Conservation (phyloP, 2,329 filamentous ascomycete species). For the Penicillium brasilianum region DNA sequence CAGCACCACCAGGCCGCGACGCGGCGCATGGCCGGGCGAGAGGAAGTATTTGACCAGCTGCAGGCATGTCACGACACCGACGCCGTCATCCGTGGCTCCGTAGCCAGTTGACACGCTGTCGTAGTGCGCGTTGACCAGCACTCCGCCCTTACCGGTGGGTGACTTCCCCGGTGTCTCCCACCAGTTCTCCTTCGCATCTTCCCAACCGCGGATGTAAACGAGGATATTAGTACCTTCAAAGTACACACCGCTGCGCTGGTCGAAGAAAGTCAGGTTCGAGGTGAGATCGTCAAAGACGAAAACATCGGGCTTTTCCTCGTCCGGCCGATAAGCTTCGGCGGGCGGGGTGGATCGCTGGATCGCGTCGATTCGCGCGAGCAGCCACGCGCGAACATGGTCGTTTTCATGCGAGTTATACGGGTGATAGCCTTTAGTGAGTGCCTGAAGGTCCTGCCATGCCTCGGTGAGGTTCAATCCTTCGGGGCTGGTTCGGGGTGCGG, state of each 20-base stretch:
- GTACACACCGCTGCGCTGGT: slow-evolving; percentile 65
- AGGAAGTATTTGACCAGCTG: slow-evolving; percentile 90
- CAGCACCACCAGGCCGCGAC: slow-evolving; percentile 78
- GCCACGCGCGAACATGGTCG: slow-evolving; percentile 76
- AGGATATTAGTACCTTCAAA: slow-evolving; percentile 94
- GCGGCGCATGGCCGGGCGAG: slow-evolving; percentile 70
- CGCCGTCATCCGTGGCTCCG: slow-evolving; percentile 91
- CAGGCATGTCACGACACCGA: slow-evolving; percentile 83
- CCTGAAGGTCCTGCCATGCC: slow-evolving; percentile 83
- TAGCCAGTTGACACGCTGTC: slow-evolving; percentile 91
- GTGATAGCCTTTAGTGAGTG: slow-evolving; percentile 76
- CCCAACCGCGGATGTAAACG: slow-evolving; percentile 82
- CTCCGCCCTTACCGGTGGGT: slow-evolving; percentile 69
- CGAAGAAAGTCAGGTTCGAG: slow-evolving; percentile 77
- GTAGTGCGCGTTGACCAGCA: slow-evolving; percentile 93
- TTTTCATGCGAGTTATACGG: slow-evolving; percentile 88
- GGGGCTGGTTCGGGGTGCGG: slow-evolving; percentile 62
- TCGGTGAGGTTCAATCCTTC: slow-evolving; percentile 78
- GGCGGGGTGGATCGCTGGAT: slow-evolving; percentile 69
- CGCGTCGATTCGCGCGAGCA: slow-evolving; percentile 71
- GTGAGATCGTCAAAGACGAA: slow-evolving; percentile 78
- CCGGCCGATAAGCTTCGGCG: slow-evolving; percentile 23
- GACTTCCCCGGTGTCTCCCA: slow-evolving; percentile 63
- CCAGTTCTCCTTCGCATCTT: slow-evolving; percentile 75
- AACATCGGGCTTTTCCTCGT: slow-evolving; percentile 38